Conservation (phyloP, 2,329 filamentous ascomycete genomes). For the Arthrobotrys pseudoclavata region DNA sequence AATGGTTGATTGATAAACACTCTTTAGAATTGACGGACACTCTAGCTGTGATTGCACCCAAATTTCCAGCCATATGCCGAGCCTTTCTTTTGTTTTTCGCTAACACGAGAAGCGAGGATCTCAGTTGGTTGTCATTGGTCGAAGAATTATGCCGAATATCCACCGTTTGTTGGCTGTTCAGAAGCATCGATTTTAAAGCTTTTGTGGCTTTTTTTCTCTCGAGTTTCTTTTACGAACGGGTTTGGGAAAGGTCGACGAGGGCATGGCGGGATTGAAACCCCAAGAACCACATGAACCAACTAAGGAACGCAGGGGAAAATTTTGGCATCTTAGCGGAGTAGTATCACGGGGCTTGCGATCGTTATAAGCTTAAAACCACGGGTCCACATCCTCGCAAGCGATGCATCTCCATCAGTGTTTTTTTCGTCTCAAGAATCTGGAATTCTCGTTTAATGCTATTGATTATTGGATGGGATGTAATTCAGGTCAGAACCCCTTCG, state of each 20-base stretch:
- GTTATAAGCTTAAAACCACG: constrained; percentile 46
- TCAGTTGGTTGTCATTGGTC: constrained; percentile 28
- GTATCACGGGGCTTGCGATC: constrained; percentile 35
- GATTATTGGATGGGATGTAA: constrained; percentile 38
- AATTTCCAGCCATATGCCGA: constrained; percentile 32
- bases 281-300: constrained; percentile 42
- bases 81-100: constrained; percentile 1
- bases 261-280: constrained; percentile 35
- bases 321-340: constrained; percentile 3
- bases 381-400: constrained; percentile 21
- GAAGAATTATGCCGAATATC: constrained; percentile 47
- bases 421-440: constrained; percentile 31
- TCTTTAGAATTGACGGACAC: constrained; percentile 25
- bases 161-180: constrained; percentile 24
- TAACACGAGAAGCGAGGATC: constrained; percentile 4
- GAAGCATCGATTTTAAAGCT: constrained; percentile 1
- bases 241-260: constrained; percentile 1
- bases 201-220: constrained; percentile 9
- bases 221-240: constrained; percentile 12
- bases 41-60: constrained; percentile 22
- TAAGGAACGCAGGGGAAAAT: constrained; percentile 10
- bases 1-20: constrained; percentile 29
- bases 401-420: constrained; percentile 24
- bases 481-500: constrained; percentile 8
- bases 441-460: constrained; percentile 42